Evolutionary conservation across 768 basidiomycete genomes (phyloP), one percentile per base, ranked within the genome.

Genomic region (Ramaria sp.): DNA sequence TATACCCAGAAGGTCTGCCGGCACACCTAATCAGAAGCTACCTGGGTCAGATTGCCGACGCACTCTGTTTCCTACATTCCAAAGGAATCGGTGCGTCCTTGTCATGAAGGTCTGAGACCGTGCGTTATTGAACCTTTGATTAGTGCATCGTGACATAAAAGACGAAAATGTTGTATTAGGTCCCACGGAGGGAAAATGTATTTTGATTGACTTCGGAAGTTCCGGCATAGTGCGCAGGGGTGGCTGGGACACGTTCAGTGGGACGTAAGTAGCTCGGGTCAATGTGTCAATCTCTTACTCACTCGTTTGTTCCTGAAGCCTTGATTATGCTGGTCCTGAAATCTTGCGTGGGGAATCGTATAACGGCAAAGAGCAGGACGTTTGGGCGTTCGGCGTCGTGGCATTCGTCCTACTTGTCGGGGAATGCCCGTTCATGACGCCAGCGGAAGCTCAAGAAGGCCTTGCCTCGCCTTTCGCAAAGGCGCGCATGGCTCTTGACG

Each of bases 331-430:
- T 15, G 90, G 88, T 8, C 96, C 95, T 37, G 95, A 99, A 67
- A 98, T 99, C 55, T 70, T 99, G 28, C 83, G 91, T 16, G 95
- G 95, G 3, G 92, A 96, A 65, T 79, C 88, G 48, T 99, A 99
- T 66, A 78, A 87, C 59, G 96, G 95, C 34, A 94, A 93, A 64
- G 92, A 95, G 65, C 94, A 97, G 68, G 95, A 99, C 61, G 88
- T 97, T 2, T 99, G 95, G 94, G 95, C 95, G 0, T 88, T 95
- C 57, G 95, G 95, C 13, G 93, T 98, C 22, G 91, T 99, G 20
- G 92, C 85, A 12, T 99, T 93, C 66, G 95, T 99, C 54, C 79
- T 99, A 58, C 77, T 98, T 16, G 79, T 85, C 20, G 90, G 91
- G 5, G 91, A 95, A 71, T 94, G 91, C 63, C 90, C 90, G 1